Percentiles rank a stretch among this genome's conserved stretches.
Evolutionary conservation across 805 yeast genomes (phyloP).

Genomic region (Candida berthetii): DNA sequence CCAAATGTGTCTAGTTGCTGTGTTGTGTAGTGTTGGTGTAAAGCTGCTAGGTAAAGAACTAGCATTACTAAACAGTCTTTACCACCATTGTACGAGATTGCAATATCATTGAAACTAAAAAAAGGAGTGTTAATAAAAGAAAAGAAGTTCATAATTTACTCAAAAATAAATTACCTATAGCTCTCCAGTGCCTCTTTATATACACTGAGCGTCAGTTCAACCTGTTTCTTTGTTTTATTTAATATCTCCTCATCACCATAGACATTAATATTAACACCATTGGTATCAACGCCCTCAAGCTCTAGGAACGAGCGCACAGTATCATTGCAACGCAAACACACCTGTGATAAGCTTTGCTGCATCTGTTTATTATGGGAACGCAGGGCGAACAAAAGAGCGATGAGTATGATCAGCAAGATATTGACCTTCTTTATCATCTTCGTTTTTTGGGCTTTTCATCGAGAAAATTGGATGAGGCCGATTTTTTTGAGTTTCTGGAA

Average conservation of each 20-base stretch:
- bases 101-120: constrained; percentile 38
- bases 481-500: too few relatives aligned
- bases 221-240: neutral
- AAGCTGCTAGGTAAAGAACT: constrained; percentile 60
- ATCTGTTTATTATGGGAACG: too few relatives aligned
- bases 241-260: neutral
- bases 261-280: neutral
- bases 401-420: too few relatives aligned
- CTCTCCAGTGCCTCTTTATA: neutral
- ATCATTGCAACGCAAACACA: too few relatives aligned
- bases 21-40: constrained; percentile 20
- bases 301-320: too few relatives aligned
- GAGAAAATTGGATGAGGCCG: too few relatives aligned
- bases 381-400: too few relatives aligned
- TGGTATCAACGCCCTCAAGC: too few relatives aligned
- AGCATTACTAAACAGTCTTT: constrained; percentile 93
- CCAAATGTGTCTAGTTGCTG: constrained; percentile 14
- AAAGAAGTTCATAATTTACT: neutral
- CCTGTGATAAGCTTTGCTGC: too few relatives aligned
- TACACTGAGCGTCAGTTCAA: neutral
- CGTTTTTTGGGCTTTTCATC: too few relatives aligned
- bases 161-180: neutral
- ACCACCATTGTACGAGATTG: constrained; percentile 93
- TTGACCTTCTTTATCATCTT: too few relatives aligned
- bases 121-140: too few relatives aligned